phyloP scores from a whole-genome alignment of 1,139 yeast genomes.

The Wickerhamomyces sp. region DNA sequence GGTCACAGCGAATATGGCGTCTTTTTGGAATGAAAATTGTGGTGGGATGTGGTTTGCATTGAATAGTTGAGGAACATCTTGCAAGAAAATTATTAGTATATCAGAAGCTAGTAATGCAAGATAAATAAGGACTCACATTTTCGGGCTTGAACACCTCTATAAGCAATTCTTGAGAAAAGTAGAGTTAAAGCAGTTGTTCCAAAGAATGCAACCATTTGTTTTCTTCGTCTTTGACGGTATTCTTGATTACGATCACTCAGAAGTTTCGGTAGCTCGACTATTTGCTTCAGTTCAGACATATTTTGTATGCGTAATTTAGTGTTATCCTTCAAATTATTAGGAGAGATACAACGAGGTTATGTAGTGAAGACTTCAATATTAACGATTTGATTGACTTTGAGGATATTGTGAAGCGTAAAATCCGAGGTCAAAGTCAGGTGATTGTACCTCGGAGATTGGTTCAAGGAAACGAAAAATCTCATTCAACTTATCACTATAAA shows the following conservation, averaged over 20 bases:
- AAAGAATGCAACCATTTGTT: constrained; percentile 68
- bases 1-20: constrained; percentile 83
- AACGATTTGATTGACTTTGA: no score
- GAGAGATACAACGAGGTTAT: no score
- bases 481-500: no score
- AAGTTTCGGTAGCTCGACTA: constrained; percentile 12
- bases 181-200: constrained; percentile 72
- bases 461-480: not conserved
- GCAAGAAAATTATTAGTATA: constrained; percentile 1
- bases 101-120: no score
- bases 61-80: constrained; percentile 66
- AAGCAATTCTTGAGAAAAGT: constrained; percentile 67
- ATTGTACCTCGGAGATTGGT: not conserved
- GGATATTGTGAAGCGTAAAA: not conserved
- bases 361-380: no score
- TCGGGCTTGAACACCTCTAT: constrained; percentile 67
- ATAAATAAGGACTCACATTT: constrained; percentile 43
- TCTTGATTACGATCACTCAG: constrained; percentile 11
- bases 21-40: constrained; percentile 69
- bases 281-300: constrained; percentile 12
- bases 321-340: no score
- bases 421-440: not conserved
- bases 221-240: constrained; percentile 47
- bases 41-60: constrained; percentile 89
- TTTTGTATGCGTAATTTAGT: not conserved